Evolutionary conservation across 129 eudicot genomes (phyloP), one percentile per base, ranked within the genome.

Genomic region (Chrysanthemum seticuspe): DNA sequence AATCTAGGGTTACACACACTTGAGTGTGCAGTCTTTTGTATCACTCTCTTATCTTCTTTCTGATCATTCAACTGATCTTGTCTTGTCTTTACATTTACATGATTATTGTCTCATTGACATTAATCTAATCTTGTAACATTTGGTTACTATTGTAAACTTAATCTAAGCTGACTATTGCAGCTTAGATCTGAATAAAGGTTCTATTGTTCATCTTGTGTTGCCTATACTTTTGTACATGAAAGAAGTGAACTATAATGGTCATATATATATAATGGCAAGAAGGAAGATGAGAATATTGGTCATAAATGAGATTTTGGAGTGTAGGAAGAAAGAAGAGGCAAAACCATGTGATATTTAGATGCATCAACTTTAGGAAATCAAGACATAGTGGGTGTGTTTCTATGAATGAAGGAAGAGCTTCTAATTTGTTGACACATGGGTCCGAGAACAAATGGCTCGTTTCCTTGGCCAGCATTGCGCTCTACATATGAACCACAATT

Each of bases 391-490:
- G 70, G 78, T 74, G 53, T 61, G 52, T 49, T 16, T n/a, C 16
- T 49, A 25, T 62, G 62, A 40, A 62, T 73, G 10, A 27, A 73
- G 47, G 52, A 73, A 13, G 62, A 62, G 13, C 70, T 62, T 73
- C 11, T 56, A 6, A 65, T 73, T 12, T 51, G 49, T 25, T 61
- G 76, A 59, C 69, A 73, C 40, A 61, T 73, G 60, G 76, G 77
- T 73, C 69, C 77, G 10, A 60, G 44, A 59, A 73, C 68, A 59
- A 47, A 25, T 72, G 68, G 76, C 45, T 72, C 59, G n/a, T 72
- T 45, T 72, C 59, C 19, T 23, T 3, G 10, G 57, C 67, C 2
- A 6, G 45, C 59, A 58, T 45, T 13, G 25, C 13, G 25, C 9
- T 0, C 21, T 19, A 19, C 16, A 60, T 21, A 16, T 29, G 76